Conservation (phyloP, 768 basidiomycete species). For the Boletus subparvulus region DNA sequence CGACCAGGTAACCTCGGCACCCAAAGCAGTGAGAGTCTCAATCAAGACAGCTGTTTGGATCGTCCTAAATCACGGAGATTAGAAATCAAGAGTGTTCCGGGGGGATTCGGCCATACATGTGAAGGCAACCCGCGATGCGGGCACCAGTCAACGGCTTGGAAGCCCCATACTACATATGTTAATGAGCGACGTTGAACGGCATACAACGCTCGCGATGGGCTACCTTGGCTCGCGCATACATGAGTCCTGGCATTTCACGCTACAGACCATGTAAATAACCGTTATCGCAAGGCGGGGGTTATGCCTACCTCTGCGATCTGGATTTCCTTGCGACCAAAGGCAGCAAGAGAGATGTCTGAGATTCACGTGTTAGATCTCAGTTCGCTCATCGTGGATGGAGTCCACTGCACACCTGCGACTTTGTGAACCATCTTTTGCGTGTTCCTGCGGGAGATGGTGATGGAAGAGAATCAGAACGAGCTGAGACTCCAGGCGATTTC, state of each 20-base stretch:
- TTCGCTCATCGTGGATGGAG: not conserved
- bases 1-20: slow-evolving; percentile 98
- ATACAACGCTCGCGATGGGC: not conserved
- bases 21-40: slow-evolving; percentile 92
- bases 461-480: slow-evolving; percentile 25
- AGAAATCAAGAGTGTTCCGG: not conserved
- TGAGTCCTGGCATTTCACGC: slow-evolving; percentile 96
- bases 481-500: slow-evolving; percentile 17
- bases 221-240: slow-evolving; percentile 89
- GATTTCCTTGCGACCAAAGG: slow-evolving; percentile 99
- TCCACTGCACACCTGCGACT: slow-evolving; percentile 65
- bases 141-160: slow-evolving; percentile 89
- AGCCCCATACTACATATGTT: slow-evolving; percentile 60
- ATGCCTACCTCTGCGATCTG: slow-evolving; percentile 90
- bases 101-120: slow-evolving; percentile 64
- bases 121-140: slow-evolving; percentile 95
- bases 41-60: slow-evolving; percentile 99
- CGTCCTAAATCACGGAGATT: slow-evolving; percentile 60
- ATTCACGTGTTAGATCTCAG: slow-evolving; percentile 1
- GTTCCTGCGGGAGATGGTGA: slow-evolving; percentile 19
- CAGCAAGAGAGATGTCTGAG: slow-evolving; percentile 91
- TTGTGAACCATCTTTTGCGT: slow-evolving; percentile 72
- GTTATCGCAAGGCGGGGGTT: slow-evolving; percentile 13
- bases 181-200: slow-evolving; percentile 13
- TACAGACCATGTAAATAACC: slow-evolving; percentile 31